These are phyloP conservation scores for Blastocystis sp. DNA, from an alignment of 352 stramenopile species.

Conservation along the genomic window DNA sequence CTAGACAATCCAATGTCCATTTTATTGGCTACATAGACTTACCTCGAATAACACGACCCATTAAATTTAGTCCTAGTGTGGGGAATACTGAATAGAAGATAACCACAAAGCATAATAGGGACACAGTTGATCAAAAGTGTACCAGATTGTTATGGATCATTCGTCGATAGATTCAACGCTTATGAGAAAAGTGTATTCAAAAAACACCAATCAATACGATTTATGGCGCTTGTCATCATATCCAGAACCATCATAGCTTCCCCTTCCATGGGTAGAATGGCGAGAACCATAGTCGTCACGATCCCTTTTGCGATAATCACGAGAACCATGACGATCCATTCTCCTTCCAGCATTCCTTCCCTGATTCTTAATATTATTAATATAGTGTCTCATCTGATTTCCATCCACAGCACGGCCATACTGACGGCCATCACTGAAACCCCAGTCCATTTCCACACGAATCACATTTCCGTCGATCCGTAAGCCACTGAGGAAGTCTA, in stretches of 20 bases:
- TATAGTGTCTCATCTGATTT: conserved; percentile 72
- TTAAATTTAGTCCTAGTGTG: neutral
- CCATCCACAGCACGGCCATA: conserved; percentile 75
- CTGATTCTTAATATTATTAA: conserved; percentile 23
- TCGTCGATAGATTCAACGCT: neutral
- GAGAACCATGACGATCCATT: neutral
- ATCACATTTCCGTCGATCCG: conserved; percentile 79
- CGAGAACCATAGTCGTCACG: neutral
- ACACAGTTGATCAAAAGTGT: too few species aligned
- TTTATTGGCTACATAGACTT: neutral
- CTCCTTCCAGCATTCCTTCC: neutral
- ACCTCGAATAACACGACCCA: conserved; percentile 55
- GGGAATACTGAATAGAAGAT: neutral
- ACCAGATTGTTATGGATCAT: too few species aligned
- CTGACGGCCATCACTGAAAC: conserved; percentile 76
- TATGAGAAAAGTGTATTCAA: neutral
- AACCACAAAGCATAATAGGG: neutral
- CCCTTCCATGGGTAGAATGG: neutral
- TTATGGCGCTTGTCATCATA: neutral
- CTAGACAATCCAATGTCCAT: neutral
- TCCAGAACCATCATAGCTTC: neutral
- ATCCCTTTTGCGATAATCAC: neutral
- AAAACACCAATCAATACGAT: neutral
- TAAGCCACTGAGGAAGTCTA: conserved; percentile 76
- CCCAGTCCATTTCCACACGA: conserved; percentile 78